Evolutionary conservation across 2,329 filamentous ascomycete genomes (phyloP), one percentile per base, ranked within the genome.

Genomic region (Cladosporium sp.): DNA sequence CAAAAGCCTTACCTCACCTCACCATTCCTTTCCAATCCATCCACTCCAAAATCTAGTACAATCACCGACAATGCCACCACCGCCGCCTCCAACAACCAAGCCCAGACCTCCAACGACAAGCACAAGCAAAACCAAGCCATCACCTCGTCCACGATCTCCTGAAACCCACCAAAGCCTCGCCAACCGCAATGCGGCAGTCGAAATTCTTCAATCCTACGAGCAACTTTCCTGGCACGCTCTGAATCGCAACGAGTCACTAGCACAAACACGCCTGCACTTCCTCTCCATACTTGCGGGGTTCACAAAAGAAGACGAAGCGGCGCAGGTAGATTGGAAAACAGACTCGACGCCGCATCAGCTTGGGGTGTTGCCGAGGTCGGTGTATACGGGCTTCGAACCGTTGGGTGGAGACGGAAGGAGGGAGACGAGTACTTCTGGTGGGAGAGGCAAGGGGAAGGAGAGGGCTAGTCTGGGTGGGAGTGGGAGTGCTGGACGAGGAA

Each of bases 181-280:
- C 13, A 40, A 34, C 39, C 61, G 68, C 12, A 64, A 64, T 40
- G 52, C 56, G 13, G 68, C 68, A 3, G 64, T 63, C 17, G 59
- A 66, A 48, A 66, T 65, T 15, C 61, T 71, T 39, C 64, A 68
- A 44, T 68, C 65, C 58, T 71, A 71, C 53, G 68, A 71, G 59
- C 62, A 63, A 47, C 60, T 71, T 2, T 67, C 65, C 49, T 70
- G 68, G 68, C 44, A 60, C 20, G 61, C 68, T 2, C 60, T 64
- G 20, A 25, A 59, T 25, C 62, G 68, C 13, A 66, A 66, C 52
- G 67, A 71, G 69, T 68, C 65, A n/a, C 60, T 70, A n/a, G 50
- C 60, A 12, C 69, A 71, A 59, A 71, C 69, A 24, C 65, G 69
- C 22, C 61, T 67, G 6, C 63, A 71, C 51, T 67, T 68, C 52